Evolutionary conservation across 1,284 basidiomycete species (phyloP), one percentile per base, ranked within the genome.

Genomic region (Schizophyllum commune): DNA sequence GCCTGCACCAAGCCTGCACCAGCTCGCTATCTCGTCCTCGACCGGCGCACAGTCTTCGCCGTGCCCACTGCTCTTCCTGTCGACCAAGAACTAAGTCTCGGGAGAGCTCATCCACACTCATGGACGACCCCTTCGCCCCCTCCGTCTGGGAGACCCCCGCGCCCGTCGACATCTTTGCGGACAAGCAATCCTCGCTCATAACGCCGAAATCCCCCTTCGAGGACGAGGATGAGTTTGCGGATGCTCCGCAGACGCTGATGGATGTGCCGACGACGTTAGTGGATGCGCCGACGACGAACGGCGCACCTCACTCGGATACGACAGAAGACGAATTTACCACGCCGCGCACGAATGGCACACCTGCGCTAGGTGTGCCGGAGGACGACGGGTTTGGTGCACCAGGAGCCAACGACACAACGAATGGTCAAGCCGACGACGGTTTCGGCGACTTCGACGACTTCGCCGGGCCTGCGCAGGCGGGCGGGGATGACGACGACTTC

Each of bases 241-340:
- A 51, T 86, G 91, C 69, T 86, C 85, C 57, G 77, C 88, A 57
- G 86, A 87, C 15, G 83, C 91, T 52, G 91, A 89, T 89, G 84
- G 82, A 56, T 74, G 77, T 7, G 75, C 76, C 58, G 79, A 82
- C 57, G 70, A 77, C 55, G 67, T 67, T 22, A 59, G 62, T 34
- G 27, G 27, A 27, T 27, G 27, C 27, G 27, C 27, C 27, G 27
- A 27, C 27, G 27, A 27, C 27, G 39, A 47, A 47, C 39, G 39
- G 39, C 39, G 39, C 39, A 47, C 39, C 39, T 3, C 71, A 69
- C 61, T 68, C 68, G 64, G 71, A 68, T 57, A 68, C 65, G 67
- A 68, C 68, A 60, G 65, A 64, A 65, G 64, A 67, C 59, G 58
- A 56, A 61, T 57, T 65, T 65, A 60, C 63, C 60, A 55, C 66